Evolutionary conservation across 148 eudicot species (phyloP).

Genomic region (Persicaria tinctoria): DNA sequence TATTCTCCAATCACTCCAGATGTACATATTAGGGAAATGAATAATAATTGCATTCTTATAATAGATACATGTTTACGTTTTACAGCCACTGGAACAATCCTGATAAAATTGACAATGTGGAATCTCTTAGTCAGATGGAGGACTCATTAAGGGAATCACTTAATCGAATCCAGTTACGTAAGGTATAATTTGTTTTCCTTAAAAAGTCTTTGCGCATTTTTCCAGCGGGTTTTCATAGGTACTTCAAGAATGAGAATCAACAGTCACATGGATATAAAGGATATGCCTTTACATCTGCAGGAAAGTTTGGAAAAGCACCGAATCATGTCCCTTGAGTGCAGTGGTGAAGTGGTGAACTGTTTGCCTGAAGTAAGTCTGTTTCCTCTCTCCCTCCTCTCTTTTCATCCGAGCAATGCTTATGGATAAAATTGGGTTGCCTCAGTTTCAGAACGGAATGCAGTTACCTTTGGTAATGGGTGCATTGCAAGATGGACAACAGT

Average conservation of each 20-base stretch:
- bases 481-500: slow-evolving; percentile 46
- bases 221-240: background rate
- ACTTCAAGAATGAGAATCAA: too few relatives aligned
- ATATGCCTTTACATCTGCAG: slow-evolving; percentile 20
- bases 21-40: background rate
- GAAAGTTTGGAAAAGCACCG: slow-evolving; percentile 49
- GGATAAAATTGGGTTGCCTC: slow-evolving; percentile 13
- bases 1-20: background rate
- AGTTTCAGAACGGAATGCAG: slow-evolving; percentile 69
- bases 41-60: background rate
- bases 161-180: slow-evolving; percentile 49
- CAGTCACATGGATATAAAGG: background rate
- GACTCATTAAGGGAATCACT: slow-evolving; percentile 62
- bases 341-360: slow-evolving; percentile 43
- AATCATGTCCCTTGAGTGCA: slow-evolving; percentile 58
- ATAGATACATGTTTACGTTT: background rate
- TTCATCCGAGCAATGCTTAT: background rate
- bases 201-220: background rate
- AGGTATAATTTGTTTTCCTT: slow-evolving; percentile 37
- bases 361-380: background rate
- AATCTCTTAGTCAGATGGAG: slow-evolving; percentile 82
- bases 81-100: slow-evolving; percentile 84
- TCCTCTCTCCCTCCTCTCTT: slow-evolving; percentile 14
- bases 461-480: slow-evolving; percentile 51
- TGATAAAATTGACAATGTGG: slow-evolving; percentile 68